These are phyloP conservation scores for Entomortierella beljakovae DNA, from an alignment of 192 early-diverging fungal genomes.

Conservation along the genomic window DNA sequence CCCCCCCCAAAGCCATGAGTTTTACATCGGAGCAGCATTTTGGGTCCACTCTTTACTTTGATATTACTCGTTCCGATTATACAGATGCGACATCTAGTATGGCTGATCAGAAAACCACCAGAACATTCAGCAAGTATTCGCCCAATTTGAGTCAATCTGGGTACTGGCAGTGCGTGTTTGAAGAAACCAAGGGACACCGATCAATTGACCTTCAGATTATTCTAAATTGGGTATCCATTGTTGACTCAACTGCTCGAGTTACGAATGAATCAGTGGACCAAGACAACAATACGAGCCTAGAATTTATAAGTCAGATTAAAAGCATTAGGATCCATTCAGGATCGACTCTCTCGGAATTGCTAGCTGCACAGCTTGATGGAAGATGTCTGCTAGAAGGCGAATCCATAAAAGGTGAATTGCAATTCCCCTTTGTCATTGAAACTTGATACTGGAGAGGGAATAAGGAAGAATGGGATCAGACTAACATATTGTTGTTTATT, in stretches of 20 bases:
- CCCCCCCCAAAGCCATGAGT: background rate
- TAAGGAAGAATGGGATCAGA: background rate
- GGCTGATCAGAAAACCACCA: background rate
- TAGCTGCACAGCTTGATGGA: conserved; percentile 17
- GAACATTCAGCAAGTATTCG: conserved; percentile 10
- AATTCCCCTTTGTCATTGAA: background rate
- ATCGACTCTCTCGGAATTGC: conserved; percentile 32
- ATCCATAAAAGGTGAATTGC: conserved; percentile 13
- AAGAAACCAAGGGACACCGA: conserved; percentile 17
- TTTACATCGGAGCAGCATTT: conserved; percentile 11
- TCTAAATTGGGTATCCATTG: conserved; percentile 2
- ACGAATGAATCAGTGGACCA: background rate
- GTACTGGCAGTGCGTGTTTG: conserved; percentile 30
- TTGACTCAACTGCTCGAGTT: background rate
- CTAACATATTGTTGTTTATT: background rate
- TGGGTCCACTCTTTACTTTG: conserved; percentile 22
- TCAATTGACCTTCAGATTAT: conserved; percentile 17
- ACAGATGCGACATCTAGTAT: background rate
- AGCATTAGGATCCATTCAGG: conserved; percentile 35
- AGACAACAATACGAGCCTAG: background rate
- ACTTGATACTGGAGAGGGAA: background rate
- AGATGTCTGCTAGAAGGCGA: conserved; percentile 14
- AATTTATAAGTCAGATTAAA: conserved; percentile 26
- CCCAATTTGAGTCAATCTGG: conserved; percentile 17
- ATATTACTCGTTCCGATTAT: conserved; percentile 19